Base-by-base conservation (phyloP, 768 basidiomycete genomes). In the Auriculariales sp. region DNA sequence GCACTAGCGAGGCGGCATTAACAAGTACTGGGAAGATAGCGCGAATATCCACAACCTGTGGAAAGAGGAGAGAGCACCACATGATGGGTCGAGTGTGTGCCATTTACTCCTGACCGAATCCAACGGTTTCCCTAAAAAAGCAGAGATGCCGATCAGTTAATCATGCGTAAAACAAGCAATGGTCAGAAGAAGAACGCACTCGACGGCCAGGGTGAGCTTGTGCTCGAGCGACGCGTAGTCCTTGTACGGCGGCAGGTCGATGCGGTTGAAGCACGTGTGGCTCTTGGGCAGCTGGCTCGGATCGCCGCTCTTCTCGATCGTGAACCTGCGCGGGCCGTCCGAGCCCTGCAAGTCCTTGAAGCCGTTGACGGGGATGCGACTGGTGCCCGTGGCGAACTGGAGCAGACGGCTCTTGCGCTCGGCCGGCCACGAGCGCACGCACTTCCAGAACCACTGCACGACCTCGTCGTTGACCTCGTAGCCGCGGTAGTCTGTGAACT, bases 361-460 rank as follows among this genome's bases (percentile, higher is more conserved):
- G 0, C 95, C 95, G 59, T 94, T 95, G 66, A 95, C 94, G 12
- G 94, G 94, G 55, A 95, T 93, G 55, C 94, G 84, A 11, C 90
- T 93, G 10, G 93, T 97, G 19, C 93, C 93, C 19, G 93, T 97
- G 5, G 93, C 91, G 62, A 99, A 99, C 65, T 98, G 94, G 49
- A 98, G 70, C 47, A 97, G 67, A 28, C 94, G 87, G 12, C 89
- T 92, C 71, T 99, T 99, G 66, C 93, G 83, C 71, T 99, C 95
- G 1, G 94, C 82, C 10, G 95, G 94, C 95, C 95, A 99, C 58
- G 83, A 80, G 56, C 89, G 84, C 39, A 99, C 89, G 59, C 90
- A 92, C 69, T 97, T 91, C 95, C 95, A 99, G 83, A 99, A 99
- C 95, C 95, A 99, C 61, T 97, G 91, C 50, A 99, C 93, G 45